Base-by-base conservation (phyloP, 208 protist genomes). In the Wallacemonas sp. region DNA sequence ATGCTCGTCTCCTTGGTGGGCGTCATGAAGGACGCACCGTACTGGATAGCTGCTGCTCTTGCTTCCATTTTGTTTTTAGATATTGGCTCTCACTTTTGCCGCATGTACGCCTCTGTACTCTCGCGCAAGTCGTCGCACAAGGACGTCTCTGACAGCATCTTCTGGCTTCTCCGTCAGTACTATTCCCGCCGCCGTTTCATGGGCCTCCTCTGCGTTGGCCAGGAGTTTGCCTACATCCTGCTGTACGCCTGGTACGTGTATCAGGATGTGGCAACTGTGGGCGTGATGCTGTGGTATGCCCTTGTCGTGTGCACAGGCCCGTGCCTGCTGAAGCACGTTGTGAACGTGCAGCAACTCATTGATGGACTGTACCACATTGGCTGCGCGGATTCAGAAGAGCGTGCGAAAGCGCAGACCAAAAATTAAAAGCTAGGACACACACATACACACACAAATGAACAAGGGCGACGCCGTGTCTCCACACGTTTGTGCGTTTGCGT, bases 221-320 rank as follows among this genome's bases (percentile, higher is more conserved):
- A 97, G 76, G 94, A 98, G 87, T 90, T 97, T 59, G 88, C 88
- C 22, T 97, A 96, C 72, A 71, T 98, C 26, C 61, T 84, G 9
- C 70, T 98, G 11, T 98, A 97, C 70, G 85, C 79, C 12, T 82
- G 79, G 54, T 54, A 79, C 45, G 68, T 72, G 31, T 93, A 92
- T 59, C 45, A 49, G 31, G 45, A 68, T 22, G 72, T 79, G 9
- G 59, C 41, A 17, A 47, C 34, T 14, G 41, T 84, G n/a, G 60
- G 45, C 26, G 21, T 22, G 1, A 24, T 68, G 15, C 26, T 91
- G 19, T 74, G 84, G 55, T 69, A 68, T 36, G 56, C 72, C 58
- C 73, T 81, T 27, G 42, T 70, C 11, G 58, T 85, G 15, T 83
- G 74, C 61, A 72, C 73, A 11, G 41, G 82, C 14, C 80, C 84